These are phyloP conservation scores for Colletotrichum higginsianum DNA, from an alignment of 2,329 filamentous ascomycete species.

Conservation along the genomic window DNA sequence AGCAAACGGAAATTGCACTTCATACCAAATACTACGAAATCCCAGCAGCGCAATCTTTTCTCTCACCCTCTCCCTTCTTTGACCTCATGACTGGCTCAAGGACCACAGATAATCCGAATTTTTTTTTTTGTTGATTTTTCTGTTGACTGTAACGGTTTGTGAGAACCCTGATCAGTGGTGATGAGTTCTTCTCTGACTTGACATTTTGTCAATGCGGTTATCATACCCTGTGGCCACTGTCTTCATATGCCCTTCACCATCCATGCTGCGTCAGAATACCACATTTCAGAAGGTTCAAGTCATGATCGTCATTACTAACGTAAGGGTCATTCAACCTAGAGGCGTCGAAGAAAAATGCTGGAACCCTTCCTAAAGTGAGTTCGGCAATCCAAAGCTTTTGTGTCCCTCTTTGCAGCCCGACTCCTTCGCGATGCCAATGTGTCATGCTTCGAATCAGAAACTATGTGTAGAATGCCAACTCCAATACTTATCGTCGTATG, in stretches of 20 bases:
- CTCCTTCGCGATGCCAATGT: slow-evolving; percentile 29
- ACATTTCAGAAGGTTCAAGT: neutral
- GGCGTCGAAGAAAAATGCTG: slow-evolving; percentile 12
- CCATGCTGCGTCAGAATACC: neutral
- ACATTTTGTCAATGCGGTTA: neutral
- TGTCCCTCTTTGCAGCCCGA: slow-evolving; percentile 21
- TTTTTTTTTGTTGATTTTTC: too few species aligned
- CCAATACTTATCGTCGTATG: neutral
- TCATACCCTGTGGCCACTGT: too few species aligned
- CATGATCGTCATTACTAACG: slow-evolving; percentile 39
- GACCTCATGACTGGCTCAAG: neutral
- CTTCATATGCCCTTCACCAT: neutral
- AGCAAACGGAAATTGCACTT: neutral
- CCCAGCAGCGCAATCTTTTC: neutral
- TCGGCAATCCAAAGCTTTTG: slow-evolving; percentile 27
- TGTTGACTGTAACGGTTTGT: neutral
- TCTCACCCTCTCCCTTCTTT: too few species aligned
- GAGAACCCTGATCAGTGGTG: neutral
- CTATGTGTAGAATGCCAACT: neutral
- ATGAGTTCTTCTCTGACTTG: neutral
- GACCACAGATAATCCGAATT: neutral
- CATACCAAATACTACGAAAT: neutral
- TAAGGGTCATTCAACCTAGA: slow-evolving; percentile 21
- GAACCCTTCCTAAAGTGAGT: neutral
- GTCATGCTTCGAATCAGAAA: slow-evolving; percentile 24